These are phyloP conservation scores for Aristolochia contorta DNA, from an alignment of 164 flowering plant species.

Conservation along the genomic window DNA sequence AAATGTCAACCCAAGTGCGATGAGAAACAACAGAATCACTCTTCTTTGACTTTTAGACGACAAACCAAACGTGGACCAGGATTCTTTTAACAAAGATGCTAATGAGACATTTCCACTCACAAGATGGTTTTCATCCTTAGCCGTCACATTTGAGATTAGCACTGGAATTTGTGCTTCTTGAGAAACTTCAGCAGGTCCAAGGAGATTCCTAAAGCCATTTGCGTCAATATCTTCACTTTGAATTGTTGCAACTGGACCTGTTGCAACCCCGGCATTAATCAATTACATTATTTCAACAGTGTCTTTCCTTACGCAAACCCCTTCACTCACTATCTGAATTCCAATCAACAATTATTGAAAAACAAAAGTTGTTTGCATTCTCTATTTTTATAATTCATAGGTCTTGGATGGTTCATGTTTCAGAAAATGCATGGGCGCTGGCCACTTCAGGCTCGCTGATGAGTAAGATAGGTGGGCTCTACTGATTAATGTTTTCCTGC, in stretches of 20 bases:
- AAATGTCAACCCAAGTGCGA: conserved; percentile 39
- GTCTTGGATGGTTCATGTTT: too few species aligned
- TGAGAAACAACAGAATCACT: conserved; percentile 29
- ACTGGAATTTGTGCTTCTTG: conserved; percentile 3
- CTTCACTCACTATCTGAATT: too few species aligned
- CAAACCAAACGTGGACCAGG: conserved; percentile 21
- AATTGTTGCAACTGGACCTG: conserved; percentile 7
- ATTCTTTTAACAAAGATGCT: conserved; percentile 29
- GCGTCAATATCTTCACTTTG: conserved; percentile 18
- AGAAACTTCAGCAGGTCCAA: conserved; percentile 17
- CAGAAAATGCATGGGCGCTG: neutral
- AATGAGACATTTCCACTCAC: conserved; percentile 6
- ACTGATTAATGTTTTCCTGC: neutral
- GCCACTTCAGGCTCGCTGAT: neutral
- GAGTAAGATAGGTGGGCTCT: neutral
- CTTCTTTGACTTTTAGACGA: conserved; percentile 33
- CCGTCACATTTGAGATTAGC: neutral
- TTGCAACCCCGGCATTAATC: conserved; percentile 11
- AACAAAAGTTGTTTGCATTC: too few species aligned
- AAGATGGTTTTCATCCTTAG: neutral
- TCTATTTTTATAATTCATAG: too few species aligned
- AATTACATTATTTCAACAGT: neutral
- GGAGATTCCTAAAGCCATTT: conserved; percentile 16
- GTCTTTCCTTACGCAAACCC: neutral
- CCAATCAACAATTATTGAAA: too few species aligned